Evolutionary conservation across 78 protist species (phyloP), one percentile per base, ranked within the genome.

Genomic region (Dictyostelium firmibasis): DNA sequence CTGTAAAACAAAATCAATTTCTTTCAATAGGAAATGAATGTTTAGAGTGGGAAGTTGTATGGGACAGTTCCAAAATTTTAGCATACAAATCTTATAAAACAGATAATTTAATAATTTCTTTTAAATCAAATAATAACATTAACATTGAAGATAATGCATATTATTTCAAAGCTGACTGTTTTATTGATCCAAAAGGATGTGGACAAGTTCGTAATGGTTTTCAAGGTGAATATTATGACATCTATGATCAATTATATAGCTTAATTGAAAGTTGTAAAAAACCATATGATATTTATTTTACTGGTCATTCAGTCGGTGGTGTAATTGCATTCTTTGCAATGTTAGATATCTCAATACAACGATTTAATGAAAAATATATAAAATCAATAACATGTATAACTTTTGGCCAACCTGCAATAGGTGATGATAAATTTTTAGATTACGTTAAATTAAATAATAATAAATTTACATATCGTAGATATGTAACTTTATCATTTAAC

Each of bases 231-330:
- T 85, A 85, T 13, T 18, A 14, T 16, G 44, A 47, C 8, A 47
- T 85, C 0, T 27, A 23, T 50, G 11, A 33, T 0, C 27, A 16
- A 23, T 20, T 85, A 29, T 33, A 20, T 6, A 33, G 11, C 13
- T 29, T 64, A 33, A 16, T 85, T 7, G 25, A 43, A 2, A 4
- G 20, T 7, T 31, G 74, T n/a, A 62, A 43, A n/a, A 16, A 53
- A 3, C 83, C 31, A 0, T 75, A 75, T 85, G 92, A 85, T 35
- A 9, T 85, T 10, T 85, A 85, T 53, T 31, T 85, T 13, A 85
- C 92, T 20, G 92, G 92, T n/a, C 76, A 75, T 35, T 85, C 92
- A 23, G 11, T 85, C 5, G 92, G 92, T 53, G 92, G 92, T 7
- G 62, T 47, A 0, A 35, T 83, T 0, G 83, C 92, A n/a, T 20